These are phyloP conservation scores for Lasiosphaeriaceae sp. DNA, from an alignment of 495 filamentous ascomycete genomes.

Conservation along the genomic window DNA sequence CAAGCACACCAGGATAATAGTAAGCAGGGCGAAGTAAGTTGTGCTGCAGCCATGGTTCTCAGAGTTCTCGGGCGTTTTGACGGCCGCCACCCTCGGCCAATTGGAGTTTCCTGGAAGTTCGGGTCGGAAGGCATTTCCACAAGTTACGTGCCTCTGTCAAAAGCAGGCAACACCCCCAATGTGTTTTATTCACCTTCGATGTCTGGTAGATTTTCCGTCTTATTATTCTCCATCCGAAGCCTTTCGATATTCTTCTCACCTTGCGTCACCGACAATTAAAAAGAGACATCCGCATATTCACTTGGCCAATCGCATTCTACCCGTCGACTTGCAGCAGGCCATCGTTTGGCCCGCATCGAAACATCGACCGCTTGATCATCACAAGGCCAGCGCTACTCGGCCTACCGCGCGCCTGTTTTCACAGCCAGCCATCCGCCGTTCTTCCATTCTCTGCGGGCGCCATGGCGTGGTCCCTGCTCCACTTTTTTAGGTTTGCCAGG, in stretches of 20 bases:
- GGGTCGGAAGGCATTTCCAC: not conserved
- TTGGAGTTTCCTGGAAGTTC: not conserved
- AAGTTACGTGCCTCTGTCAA: too few species aligned
- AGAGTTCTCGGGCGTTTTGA: not conserved
- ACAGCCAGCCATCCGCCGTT: not conserved
- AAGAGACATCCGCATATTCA: too few species aligned
- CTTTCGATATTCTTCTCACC: not conserved
- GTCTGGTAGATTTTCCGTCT: not conserved
- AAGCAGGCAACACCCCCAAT: not conserved
- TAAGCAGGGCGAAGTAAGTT: not conserved
- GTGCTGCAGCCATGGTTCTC: not conserved
- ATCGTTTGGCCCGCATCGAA: slow-evolving; percentile 17
- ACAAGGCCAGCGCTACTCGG: slow-evolving; percentile 12
- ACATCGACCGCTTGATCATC: slow-evolving; percentile 16
- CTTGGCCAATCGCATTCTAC: not conserved
- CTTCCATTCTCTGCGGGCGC: not conserved
- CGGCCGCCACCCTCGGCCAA: not conserved
- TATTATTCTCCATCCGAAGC: not conserved
- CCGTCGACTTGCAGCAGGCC: slow-evolving; percentile 6
- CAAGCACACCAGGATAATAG: not conserved
- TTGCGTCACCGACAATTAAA: not conserved
- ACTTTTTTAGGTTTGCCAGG: not conserved
- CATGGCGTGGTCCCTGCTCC: not conserved
- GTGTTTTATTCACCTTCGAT: not conserved
- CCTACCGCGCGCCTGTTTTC: slow-evolving; percentile 26